Evolutionary conservation across 768 basidiomycete species (phyloP), one percentile per base, ranked within the genome.

Genomic region (Gyrodon lividus): DNA sequence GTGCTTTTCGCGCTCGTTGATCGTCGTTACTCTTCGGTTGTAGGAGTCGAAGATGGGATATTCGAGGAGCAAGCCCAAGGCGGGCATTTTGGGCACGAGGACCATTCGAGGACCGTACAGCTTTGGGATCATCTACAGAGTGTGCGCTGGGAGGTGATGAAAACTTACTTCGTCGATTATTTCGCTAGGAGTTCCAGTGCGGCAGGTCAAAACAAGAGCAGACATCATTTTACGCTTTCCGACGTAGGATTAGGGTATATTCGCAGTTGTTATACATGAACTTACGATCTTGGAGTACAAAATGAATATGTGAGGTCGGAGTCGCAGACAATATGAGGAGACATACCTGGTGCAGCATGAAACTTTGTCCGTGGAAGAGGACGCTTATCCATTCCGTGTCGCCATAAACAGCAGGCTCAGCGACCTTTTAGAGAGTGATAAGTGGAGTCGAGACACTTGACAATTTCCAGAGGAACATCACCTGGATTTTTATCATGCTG

Each of bases 291-390:
- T 51, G 31, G 43, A 28, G 10, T 46, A 52, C 39, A 46, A 51
- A 41, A 50, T 50, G 65, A 59, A 51, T 58, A 53, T 34, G 28
- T 20, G 33, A 67, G 75, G 52, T 59, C 55, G 5, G 8, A 14
- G 13, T 37, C 17, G 22, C 23, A 28, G 12, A 19, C 23, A 51
- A 35, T 31, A 42, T 7, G 41, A 41, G 58, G 63, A 28, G n/a
- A 72, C 77, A 47, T 61, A 94, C 94, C 77, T 99, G 97, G 69
- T 99, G 96, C 48, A 99, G 72, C 97, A 99, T 98, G 69, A 99
- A 99, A 60, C 92, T 94, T 69, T 99, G 97, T 0, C 96, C 97
- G 65, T 98, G 93, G 66, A 97, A 88, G 53, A 89, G 75, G 17
- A 98, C 85, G 40, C 88, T 89, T 39, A 98, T 82, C 95, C 96